Base-by-base conservation (phyloP, 306 rosid species). In the Vigna unguiculata region DNA sequence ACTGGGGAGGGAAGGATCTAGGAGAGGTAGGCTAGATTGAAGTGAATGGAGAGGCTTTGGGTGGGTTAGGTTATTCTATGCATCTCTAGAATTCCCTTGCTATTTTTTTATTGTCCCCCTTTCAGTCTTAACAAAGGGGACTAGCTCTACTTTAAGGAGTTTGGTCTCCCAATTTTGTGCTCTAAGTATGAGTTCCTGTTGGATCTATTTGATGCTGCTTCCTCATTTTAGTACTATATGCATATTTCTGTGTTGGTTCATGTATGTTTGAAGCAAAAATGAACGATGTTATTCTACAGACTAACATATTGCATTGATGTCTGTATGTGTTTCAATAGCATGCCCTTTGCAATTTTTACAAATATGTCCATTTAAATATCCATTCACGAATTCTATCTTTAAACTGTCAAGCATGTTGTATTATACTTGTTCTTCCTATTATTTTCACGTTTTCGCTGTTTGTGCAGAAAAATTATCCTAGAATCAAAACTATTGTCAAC, bases 391-490 rank as follows among this genome's bases (percentile, higher is more conserved):
- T 52, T 69, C 51, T 43, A 78, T 75, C 54, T 51, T 57, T 41
- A 19, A 60, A 59, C 4, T 17, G 22, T 62, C 25, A 34, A 78
- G 20, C 53, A 25, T 30, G 67, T 36, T 34, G 60, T 62, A 55
- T 28, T 58, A 71, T 75, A 11, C 57, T 2, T 49, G 22, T 81
- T 66, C 80, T 30, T 48, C 40, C 57, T 64, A 52, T 58, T 79
- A 51, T 58, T 48, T 54, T 49, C 20, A 53, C 28, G 43, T 43
- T 30, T 57, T 61, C 24, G 72, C 68, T 60, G 47, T 78, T 41
- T 76, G 2, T 73, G 83, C 93, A 95, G 98, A 95, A 95, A 86
- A 92, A 92, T 81, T 88, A 86, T 85, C 98, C 98, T 48, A 89
- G 97, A 84, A 92, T 95, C 84, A 90, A 83, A 87, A 95, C 97